phyloP scores from a whole-genome alignment of 257 asterid genomes.

The Nicotiana otophora region DNA sequence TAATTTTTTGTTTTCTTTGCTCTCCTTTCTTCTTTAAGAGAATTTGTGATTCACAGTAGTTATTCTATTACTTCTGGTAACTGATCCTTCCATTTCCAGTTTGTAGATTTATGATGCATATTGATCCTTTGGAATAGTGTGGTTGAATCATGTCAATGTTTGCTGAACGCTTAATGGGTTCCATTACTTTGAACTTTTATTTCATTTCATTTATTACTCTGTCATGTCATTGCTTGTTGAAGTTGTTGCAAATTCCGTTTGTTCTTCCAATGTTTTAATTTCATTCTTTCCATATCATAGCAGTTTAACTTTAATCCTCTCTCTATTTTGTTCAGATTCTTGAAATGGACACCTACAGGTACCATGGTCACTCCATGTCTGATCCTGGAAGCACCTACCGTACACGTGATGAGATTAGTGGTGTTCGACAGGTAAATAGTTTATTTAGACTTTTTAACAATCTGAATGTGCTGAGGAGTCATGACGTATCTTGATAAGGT shows the following conservation, averaged over 20 bases:
- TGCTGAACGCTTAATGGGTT: background rate
- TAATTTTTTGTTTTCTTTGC: too few relatives aligned
- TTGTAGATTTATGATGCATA: background rate
- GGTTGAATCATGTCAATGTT: background rate
- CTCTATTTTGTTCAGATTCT: slow-evolving; percentile 60
- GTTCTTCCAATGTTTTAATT: background rate
- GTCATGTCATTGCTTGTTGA: background rate
- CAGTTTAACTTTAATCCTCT: slow-evolving; percentile 11
- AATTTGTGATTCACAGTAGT: background rate
- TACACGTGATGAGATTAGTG: slow-evolving; percentile 88
- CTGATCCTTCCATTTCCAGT: background rate
- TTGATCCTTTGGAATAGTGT: background rate
- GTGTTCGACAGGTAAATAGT: slow-evolving; percentile 70
- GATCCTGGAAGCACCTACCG: slow-evolving; percentile 99
- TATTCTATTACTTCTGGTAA: too few relatives aligned
- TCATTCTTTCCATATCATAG: background rate
- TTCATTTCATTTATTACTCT: background rate
- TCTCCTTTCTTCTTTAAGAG: background rate
- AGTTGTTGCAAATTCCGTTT: background rate
- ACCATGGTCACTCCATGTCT: slow-evolving; percentile 98
- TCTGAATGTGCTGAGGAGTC: background rate
- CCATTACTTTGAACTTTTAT: background rate
- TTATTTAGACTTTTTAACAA: background rate
- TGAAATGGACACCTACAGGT: slow-evolving; percentile 98
- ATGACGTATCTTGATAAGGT: background rate